phyloP scores from a whole-genome alignment of 352 stramenopile genomes.

The Phytophthora aleatoria region DNA sequence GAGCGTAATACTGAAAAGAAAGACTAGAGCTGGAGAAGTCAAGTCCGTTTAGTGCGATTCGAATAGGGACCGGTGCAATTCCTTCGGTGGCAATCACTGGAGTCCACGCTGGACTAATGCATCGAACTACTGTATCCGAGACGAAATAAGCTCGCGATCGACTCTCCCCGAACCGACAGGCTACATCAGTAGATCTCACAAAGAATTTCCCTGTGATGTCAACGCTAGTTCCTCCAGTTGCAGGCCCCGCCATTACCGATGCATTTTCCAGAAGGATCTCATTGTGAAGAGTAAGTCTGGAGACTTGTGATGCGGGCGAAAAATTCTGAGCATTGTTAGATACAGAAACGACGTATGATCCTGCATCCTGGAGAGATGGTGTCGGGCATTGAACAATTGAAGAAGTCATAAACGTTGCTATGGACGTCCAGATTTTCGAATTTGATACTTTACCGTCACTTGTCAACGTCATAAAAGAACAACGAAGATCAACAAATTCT shows the following conservation, averaged over 20 bases:
- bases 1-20: conserved; percentile 38
- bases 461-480: conserved; percentile 14
- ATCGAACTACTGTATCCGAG: conserved; percentile 31
- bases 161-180: conserved; percentile 38
- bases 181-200: conserved; percentile 15
- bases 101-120: conserved; percentile 42
- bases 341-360: conserved; percentile 27
- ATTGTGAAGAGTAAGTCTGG: conserved; percentile 16
- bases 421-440: neutral
- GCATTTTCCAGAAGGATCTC: conserved; percentile 17
- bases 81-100: conserved; percentile 5
- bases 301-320: conserved; percentile 1
- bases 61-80: conserved; percentile 24
- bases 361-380: conserved; percentile 9
- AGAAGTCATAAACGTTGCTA: conserved; percentile 26
- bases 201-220: conserved; percentile 32
- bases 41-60: conserved; percentile 32
- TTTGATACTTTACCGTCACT: neutral
- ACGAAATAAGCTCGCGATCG: conserved; percentile 23
- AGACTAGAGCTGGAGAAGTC: conserved; percentile 36
- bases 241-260: conserved; percentile 29
- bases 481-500: conserved; percentile 25
- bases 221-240: conserved; percentile 39
- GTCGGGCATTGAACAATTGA: conserved; percentile 41
- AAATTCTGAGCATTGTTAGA: conserved; percentile 45